Evolutionary conservation across 116 monocot genomes (phyloP).

Genomic region (Papilionanthe hybrid): DNA sequence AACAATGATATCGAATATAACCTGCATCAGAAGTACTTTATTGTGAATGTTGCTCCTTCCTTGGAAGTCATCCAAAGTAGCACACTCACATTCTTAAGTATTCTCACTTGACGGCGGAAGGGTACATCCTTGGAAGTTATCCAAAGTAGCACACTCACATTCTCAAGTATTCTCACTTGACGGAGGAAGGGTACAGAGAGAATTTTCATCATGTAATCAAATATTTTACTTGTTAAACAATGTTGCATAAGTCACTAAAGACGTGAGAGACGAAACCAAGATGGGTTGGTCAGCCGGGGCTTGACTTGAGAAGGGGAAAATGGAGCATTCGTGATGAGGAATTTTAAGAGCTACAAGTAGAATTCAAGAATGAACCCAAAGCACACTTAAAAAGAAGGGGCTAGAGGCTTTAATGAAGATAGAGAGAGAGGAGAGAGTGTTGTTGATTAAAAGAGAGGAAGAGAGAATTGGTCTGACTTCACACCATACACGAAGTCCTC

Average conservation of each 20-base stretch:
- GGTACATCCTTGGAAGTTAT: background rate
- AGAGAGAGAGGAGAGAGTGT: too few relatives aligned
- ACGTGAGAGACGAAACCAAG: background rate
- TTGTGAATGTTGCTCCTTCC: background rate
- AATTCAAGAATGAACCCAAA: too few relatives aligned
- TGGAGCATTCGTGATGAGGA: too few relatives aligned
- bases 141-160: background rate
- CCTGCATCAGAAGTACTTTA: background rate
- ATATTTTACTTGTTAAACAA: too few relatives aligned
- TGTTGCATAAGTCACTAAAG: background rate
- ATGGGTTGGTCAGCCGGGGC: background rate
- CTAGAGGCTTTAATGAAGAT: too few relatives aligned
- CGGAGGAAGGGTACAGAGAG: background rate
- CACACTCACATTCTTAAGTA: background rate
- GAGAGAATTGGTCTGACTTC: too few relatives aligned
- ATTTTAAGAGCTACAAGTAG: too few relatives aligned
- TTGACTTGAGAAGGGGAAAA: too few relatives aligned
- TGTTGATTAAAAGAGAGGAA: too few relatives aligned
- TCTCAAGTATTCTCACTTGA: background rate
- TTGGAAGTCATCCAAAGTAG: background rate
- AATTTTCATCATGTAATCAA: background rate
- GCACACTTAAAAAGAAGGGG: too few relatives aligned
- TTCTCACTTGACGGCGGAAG: too few relatives aligned
- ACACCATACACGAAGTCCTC: too few relatives aligned
- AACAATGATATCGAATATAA: background rate